Conservation (phyloP, 495 filamentous ascomycete species). For the Cercophora newfieldiana region DNA sequence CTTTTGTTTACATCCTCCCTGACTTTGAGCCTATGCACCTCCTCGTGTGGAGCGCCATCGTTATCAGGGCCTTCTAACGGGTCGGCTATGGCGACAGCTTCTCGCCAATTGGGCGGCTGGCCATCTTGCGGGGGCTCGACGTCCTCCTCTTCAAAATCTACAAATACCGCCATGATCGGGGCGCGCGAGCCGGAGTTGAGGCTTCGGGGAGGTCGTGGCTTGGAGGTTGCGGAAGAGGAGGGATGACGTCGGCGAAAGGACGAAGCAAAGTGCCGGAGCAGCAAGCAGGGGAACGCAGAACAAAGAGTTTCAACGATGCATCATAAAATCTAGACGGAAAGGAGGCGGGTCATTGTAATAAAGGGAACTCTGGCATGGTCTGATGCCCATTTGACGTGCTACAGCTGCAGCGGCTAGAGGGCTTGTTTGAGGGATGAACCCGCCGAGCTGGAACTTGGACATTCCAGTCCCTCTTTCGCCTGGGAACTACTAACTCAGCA, state of each 20-base stretch:
- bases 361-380: neutral
- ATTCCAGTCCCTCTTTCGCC: neutral
- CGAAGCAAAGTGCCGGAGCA: neutral
- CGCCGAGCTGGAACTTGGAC: neutral
- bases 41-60: conserved; percentile 17
- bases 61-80: conserved; percentile 1
- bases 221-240: neutral
- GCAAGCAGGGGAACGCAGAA: neutral
- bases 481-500: neutral
- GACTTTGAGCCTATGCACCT: conserved; percentile 30
- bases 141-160: conserved; percentile 62
- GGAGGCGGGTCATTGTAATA: neutral
- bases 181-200: neutral
- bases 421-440: neutral
- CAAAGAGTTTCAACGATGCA: neutral
- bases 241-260: conserved; percentile 1
- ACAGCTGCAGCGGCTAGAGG: neutral
- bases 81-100: conserved; percentile 4
- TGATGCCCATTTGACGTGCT: conserved; percentile 8
- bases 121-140: conserved; percentile 44
- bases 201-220: neutral
- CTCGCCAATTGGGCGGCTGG: conserved; percentile 8
- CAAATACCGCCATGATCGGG: conserved; percentile 60
- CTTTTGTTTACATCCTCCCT: conserved; percentile 65
- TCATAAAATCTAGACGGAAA: neutral